Conservation (phyloP, 257 asterid genomes). For the Nicotiana undulata region DNA sequence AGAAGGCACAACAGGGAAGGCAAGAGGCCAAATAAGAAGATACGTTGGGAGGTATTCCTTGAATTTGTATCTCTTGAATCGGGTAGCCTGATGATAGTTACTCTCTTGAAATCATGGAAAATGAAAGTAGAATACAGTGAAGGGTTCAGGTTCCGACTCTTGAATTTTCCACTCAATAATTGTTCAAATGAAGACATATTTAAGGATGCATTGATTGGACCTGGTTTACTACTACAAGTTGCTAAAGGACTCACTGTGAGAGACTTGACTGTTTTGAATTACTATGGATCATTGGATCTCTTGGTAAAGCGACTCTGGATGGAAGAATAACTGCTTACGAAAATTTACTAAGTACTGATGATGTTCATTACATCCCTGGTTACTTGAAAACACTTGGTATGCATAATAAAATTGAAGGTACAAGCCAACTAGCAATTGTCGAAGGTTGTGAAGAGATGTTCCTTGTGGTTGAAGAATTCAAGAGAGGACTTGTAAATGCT, state of each 20-base stretch:
- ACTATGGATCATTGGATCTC: no score
- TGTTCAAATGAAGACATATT: neutral
- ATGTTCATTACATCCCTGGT: constrained; percentile 73
- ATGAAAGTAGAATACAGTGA: neutral
- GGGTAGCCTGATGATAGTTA: neutral
- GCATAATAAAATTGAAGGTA: constrained; percentile 54
- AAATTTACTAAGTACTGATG: constrained; percentile 76
- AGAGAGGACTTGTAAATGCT: constrained; percentile 27
- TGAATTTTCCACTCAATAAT: neutral
- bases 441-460: constrained; percentile 74
- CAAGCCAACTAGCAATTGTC: constrained; percentile 55
- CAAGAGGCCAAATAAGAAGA: neutral
- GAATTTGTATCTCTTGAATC: neutral
- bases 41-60: neutral
- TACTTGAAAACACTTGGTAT: constrained; percentile 79
- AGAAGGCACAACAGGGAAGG: neutral
- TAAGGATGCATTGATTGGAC: neutral
- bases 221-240: no score
- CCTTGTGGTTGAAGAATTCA: constrained; percentile 64
- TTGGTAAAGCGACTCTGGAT: neutral
- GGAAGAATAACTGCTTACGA: constrained; percentile 66
- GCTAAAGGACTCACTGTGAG: no score
- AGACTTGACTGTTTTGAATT: no score
- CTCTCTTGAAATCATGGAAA: neutral
- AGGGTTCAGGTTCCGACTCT: neutral